These are phyloP conservation scores for Helicocarpus griseus DNA, from an alignment of 2,329 filamentous ascomycete genomes.

Conservation along the genomic window DNA sequence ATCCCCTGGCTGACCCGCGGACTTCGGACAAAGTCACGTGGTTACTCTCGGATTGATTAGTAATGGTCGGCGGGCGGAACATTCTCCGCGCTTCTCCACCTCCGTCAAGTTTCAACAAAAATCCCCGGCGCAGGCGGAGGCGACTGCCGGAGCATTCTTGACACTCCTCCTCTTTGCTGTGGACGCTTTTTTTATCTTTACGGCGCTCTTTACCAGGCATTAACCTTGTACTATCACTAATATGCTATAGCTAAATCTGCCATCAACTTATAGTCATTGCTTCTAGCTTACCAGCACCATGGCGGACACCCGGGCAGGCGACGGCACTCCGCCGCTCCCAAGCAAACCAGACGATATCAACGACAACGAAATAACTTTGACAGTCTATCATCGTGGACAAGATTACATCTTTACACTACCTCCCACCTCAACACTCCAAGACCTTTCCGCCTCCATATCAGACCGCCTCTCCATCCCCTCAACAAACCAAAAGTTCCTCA, in stretches of 20 bases:
- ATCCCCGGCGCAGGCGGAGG: not conserved
- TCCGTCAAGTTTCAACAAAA: not conserved
- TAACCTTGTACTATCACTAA: too few species aligned
- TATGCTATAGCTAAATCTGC: not conserved
- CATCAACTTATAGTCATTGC: not conserved
- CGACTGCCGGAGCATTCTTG: too few species aligned
- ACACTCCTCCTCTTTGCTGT: too few species aligned
- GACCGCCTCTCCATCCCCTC: constrained; percentile 28
- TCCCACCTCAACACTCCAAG: constrained; percentile 41
- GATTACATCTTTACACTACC: constrained; percentile 40
- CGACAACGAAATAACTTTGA: constrained; percentile 28
- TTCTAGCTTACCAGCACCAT: not conserved
- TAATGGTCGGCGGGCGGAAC: constrained; percentile 1
- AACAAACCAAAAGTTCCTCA: constrained; percentile 36
- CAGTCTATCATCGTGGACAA: constrained; percentile 47
- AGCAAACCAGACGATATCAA: not conserved
- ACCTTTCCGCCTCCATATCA: constrained; percentile 29
- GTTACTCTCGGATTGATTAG: not conserved
- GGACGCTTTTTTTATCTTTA: too few species aligned
- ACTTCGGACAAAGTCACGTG: not conserved
- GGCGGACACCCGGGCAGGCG: not conserved
- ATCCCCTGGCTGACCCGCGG: not conserved
- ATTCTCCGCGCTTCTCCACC: constrained; percentile 1
- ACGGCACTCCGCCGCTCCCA: not conserved
- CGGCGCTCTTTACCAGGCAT: too few species aligned